Conservation (phyloP, 2,329 filamentous ascomycete genomes). For the Colletotrichum euphorbiae region DNA sequence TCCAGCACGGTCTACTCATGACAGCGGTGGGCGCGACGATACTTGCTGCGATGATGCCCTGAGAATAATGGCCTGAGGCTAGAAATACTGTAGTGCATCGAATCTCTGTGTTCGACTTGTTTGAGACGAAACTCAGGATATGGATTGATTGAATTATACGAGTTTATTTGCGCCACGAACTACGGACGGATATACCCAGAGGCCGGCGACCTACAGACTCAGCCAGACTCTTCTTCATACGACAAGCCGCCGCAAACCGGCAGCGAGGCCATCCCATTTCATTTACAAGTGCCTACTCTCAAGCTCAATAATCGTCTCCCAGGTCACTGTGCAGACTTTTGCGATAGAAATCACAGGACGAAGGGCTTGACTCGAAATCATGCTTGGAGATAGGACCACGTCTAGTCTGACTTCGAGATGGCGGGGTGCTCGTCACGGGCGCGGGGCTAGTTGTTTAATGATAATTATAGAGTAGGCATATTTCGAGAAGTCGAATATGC, state of each 20-base stretch:
- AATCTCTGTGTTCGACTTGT: too few relatives aligned
- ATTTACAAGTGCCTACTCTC: not conserved
- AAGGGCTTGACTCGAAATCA: too few relatives aligned
- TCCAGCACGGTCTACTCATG: not conserved
- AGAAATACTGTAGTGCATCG: too few relatives aligned
- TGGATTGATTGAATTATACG: not conserved
- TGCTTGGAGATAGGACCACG: not conserved
- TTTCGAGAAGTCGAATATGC: too few relatives aligned
- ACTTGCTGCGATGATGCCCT: not conserved
- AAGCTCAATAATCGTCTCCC: too few relatives aligned
- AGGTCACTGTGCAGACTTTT: too few relatives aligned
- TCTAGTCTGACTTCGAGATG: not conserved
- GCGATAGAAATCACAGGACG: too few relatives aligned
- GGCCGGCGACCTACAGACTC: conserved; percentile 39
- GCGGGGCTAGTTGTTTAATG: conserved; percentile 12
- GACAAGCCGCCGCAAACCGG: not conserved
- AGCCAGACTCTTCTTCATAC: conserved; percentile 34
- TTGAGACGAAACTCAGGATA: too few relatives aligned
- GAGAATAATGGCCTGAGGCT: not conserved
- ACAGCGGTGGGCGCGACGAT: not conserved
- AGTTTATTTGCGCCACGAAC: conserved; percentile 6
- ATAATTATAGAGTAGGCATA: conserved; percentile 21
- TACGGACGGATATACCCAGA: conserved; percentile 36
- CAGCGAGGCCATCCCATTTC: not conserved
- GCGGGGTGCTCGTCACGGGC: too few relatives aligned